A percentile compares a stretch with the other conserved stretches of the same genome.
phyloP scores from a whole-genome alignment of 1,284 basidiomycete species.

The Takashimella koratensis region DNA sequence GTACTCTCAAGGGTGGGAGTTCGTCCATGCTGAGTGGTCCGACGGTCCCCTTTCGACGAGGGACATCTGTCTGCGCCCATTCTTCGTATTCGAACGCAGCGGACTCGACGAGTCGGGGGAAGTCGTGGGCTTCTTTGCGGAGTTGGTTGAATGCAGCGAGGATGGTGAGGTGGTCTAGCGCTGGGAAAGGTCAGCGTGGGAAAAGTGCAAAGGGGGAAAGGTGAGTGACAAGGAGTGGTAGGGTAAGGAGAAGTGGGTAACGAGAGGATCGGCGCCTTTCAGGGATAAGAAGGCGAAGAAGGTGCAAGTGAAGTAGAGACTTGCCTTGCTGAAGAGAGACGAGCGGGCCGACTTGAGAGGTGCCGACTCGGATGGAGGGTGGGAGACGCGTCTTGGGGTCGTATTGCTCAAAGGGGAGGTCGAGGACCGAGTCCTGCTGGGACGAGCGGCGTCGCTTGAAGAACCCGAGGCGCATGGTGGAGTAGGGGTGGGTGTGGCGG shows the following conservation, averaged over 20 bases:
- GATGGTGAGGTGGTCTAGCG: slow-evolving; percentile 22
- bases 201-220: background rate
- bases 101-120: slow-evolving; percentile 10
- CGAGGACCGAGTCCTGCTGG: slow-evolving; percentile 16
- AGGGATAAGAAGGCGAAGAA: too few species aligned
- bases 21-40: slow-evolving; percentile 6
- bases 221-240: background rate
- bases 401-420: slow-evolving; percentile 19
- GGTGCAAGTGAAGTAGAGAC: too few species aligned
- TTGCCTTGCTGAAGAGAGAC: slow-evolving; percentile 9
- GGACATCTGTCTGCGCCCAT: slow-evolving; percentile 14
- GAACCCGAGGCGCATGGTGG: background rate
- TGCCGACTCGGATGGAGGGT: slow-evolving; percentile 14
- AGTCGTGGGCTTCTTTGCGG: slow-evolving; percentile 1
- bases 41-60: background rate
- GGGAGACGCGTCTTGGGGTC: slow-evolving; percentile 20
- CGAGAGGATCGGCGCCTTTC: background rate
- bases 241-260: background rate
- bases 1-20: slow-evolving; percentile 23
- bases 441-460: background rate
- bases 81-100: slow-evolving; percentile 20
- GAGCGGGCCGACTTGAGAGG: slow-evolving; percentile 8
- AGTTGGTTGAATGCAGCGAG: slow-evolving; percentile 17
- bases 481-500: background rate
- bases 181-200: slow-evolving; percentile 6